Conservation (phyloP, 164 flowering plant species). For the Cinnamomum chago region DNA sequence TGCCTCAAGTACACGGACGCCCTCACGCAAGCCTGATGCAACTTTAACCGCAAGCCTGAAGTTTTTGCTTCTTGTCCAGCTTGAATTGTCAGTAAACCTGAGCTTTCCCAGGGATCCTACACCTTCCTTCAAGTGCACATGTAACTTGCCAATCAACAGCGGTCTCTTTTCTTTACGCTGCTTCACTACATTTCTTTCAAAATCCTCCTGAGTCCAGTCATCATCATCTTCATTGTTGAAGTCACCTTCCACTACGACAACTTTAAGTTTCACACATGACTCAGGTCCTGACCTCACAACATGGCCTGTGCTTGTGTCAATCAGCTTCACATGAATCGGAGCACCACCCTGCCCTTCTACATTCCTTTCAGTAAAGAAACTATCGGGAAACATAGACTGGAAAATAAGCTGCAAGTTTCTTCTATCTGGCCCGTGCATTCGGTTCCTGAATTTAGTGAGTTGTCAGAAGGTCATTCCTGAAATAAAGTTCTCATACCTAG, state of each 20-base stretch:
- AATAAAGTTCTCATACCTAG: too few relatives aligned
- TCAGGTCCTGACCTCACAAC: too few relatives aligned
- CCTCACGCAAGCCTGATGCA: slow-evolving; percentile 66
- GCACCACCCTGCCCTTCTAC: slow-evolving; percentile 96
- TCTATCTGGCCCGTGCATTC: slow-evolving; percentile 77
- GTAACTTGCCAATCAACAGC: slow-evolving; percentile 79
- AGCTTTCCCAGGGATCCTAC: slow-evolving; percentile 89
- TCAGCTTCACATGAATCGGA: slow-evolving; percentile 68
- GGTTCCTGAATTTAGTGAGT: slow-evolving; percentile 43
- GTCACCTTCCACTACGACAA: slow-evolving; percentile 92
- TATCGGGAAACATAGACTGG: slow-evolving; percentile 66
- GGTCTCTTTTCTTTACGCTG: slow-evolving; percentile 97
- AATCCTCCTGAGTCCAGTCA: neutral
- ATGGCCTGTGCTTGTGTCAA: slow-evolving; percentile 67
- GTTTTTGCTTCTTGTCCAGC: slow-evolving; percentile 94
- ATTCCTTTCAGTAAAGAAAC: slow-evolving; percentile 89
- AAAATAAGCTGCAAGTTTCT: slow-evolving; percentile 79
- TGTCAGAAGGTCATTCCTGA: neutral
- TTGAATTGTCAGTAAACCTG: slow-evolving; percentile 92
- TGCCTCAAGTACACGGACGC: slow-evolving; percentile 79
- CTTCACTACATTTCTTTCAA: slow-evolving; percentile 15
- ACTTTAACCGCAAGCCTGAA: slow-evolving; percentile 88
- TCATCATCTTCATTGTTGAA: slow-evolving; percentile 47
- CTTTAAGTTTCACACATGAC: slow-evolving; percentile 67
- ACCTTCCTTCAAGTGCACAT: slow-evolving; percentile 76